These are phyloP conservation scores for Gracilaria domingensis DNA, from an alignment of 23 red algal species.

Conservation along the genomic window DNA sequence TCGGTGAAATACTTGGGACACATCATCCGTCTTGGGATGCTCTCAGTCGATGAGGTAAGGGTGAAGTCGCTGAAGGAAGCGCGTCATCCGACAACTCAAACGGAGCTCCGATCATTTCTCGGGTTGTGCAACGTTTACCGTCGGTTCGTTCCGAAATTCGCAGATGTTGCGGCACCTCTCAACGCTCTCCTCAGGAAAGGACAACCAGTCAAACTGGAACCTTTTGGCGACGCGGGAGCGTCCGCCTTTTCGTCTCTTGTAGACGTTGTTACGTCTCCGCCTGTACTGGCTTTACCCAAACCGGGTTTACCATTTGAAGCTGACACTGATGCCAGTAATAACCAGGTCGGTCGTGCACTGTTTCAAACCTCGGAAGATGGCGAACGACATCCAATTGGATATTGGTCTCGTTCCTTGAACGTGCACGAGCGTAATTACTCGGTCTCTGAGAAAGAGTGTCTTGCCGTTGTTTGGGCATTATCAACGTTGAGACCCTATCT, in stretches of 20 bases:
- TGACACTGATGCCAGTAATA: too few species aligned
- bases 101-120: slow-evolving; percentile 2
- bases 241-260: not conserved
- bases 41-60: slow-evolving; percentile 1
- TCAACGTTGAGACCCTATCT: slow-evolving; percentile 11
- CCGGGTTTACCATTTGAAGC: too few species aligned
- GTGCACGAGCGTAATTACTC: slow-evolving; percentile 15
- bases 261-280: not conserved
- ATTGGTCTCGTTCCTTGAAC: slow-evolving; percentile 3
- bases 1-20: slow-evolving; percentile 22
- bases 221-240: not conserved
- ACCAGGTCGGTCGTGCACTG: slow-evolving; percentile 13
- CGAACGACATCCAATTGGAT: slow-evolving; percentile 1
- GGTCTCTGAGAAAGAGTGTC: slow-evolving; percentile 3
- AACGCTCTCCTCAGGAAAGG: slow-evolving; percentile 3
- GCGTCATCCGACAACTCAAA: not conserved
- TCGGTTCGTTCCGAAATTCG: slow-evolving; percentile 35
- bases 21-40: not conserved
- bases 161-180: not conserved
- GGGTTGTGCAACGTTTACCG: not conserved
- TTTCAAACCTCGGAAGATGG: not conserved
- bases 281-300: too few species aligned
- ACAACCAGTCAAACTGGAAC: not conserved
- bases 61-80: not conserved
- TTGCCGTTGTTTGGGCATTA: slow-evolving; percentile 45